Evolutionary conservation across 768 basidiomycete species (phyloP).

Genomic region (Lentinus brumalis): DNA sequence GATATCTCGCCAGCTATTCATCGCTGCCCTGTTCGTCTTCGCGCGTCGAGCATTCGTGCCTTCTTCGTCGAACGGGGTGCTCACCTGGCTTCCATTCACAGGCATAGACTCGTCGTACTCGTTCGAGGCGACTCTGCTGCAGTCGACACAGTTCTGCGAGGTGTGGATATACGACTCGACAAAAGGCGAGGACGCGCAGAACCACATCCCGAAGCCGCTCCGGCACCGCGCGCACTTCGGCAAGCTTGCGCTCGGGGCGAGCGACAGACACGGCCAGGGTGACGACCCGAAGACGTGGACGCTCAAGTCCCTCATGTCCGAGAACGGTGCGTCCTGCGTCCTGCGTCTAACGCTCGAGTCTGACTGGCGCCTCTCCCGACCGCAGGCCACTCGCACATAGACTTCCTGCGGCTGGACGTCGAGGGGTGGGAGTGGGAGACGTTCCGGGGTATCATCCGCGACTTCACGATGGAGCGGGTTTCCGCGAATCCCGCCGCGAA

Average conservation of each 20-base stretch:
- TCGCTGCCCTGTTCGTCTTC: no score
- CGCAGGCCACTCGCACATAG: constrained; percentile 64
- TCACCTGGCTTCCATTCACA: constrained; percentile 9
- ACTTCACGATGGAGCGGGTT: constrained; percentile 35
- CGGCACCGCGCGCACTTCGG: constrained; percentile 27
- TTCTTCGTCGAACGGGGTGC: no score
- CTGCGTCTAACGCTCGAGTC: no score
- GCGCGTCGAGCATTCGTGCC: no score
- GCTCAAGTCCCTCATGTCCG: constrained; percentile 60
- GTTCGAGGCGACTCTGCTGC: constrained; percentile 51
- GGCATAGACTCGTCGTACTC: constrained; percentile 53
- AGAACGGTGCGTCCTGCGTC: constrained; percentile 48
- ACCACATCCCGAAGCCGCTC: constrained; percentile 13
- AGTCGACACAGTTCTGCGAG: constrained; percentile 42
- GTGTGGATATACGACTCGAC: constrained; percentile 48
- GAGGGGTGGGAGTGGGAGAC: constrained; percentile 71
- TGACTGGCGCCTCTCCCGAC: no score
- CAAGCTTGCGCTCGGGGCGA: constrained; percentile 30
- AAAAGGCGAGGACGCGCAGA: constrained; percentile 26
- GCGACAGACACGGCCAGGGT: constrained; percentile 47
- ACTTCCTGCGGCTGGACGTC: constrained; percentile 73
- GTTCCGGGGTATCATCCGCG: constrained; percentile 49
- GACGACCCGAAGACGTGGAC: constrained; percentile 61
- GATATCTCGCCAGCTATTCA: no score
- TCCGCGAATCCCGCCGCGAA: constrained; percentile 1